These are phyloP conservation scores for Coemansia sp. DNA, from an alignment of 192 early-diverging fungal genomes.

Conservation along the genomic window DNA sequence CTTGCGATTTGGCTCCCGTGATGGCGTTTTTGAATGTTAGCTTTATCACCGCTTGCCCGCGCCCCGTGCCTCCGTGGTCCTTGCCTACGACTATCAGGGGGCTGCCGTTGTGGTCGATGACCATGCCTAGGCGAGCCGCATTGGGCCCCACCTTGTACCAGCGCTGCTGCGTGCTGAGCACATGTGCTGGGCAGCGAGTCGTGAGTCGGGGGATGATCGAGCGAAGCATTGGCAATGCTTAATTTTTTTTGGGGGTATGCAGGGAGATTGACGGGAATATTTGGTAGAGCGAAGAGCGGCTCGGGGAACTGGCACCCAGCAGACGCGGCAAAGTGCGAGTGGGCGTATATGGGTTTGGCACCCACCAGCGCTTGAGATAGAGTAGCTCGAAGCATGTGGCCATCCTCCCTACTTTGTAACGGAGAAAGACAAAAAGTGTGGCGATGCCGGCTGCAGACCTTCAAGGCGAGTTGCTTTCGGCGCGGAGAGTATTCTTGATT, in stretches of 20 bases:
- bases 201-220: background rate
- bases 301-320: background rate
- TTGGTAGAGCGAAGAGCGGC: background rate
- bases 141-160: constrained; percentile 42
- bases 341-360: background rate
- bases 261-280: background rate
- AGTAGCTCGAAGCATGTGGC: too few relatives aligned
- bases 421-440: background rate
- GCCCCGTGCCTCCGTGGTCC: constrained; percentile 68
- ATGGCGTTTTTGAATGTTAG: constrained; percentile 70
- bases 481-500: background rate
- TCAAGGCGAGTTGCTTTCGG: background rate
- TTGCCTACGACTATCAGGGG: constrained; percentile 66
- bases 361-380: background rate
- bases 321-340: background rate
- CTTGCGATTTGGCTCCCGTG: constrained; percentile 56
- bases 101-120: constrained; percentile 65
- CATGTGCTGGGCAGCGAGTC: background rate
- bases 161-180: constrained; percentile 9
- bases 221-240: background rate
- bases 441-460: background rate
- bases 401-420: background rate
- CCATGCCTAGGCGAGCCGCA: constrained; percentile 60
- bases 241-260: background rate
- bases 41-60: constrained; percentile 64